phyloP scores from a whole-genome alignment of 2,329 filamentous ascomycete genomes.

The Penicillium sp. region DNA sequence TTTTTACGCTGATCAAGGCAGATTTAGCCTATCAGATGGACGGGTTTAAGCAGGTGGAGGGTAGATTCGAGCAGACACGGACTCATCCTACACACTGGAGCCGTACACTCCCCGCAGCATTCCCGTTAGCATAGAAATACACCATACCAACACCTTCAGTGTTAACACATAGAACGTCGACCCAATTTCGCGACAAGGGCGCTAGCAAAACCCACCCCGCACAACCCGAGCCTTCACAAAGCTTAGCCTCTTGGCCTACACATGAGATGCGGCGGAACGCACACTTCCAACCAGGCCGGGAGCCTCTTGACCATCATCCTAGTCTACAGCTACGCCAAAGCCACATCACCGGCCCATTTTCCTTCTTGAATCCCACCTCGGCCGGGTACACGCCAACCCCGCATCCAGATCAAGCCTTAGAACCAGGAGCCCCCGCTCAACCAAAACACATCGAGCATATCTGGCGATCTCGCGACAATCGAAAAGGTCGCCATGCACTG shows the following conservation, averaged over 20 bases:
- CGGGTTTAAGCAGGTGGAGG: too few relatives aligned
- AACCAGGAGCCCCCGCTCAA: constrained; percentile 1
- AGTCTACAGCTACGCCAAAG: constrained; percentile 5
- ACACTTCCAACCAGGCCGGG: constrained; percentile 13
- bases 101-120: not conserved
- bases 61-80: too few relatives aligned
- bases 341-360: constrained; percentile 39
- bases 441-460: constrained; percentile 25
- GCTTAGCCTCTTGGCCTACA: constrained; percentile 5
- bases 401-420: constrained; percentile 1
- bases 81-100: not conserved
- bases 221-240: not conserved
- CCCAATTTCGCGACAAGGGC: too few relatives aligned
- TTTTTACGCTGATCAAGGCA: not conserved
- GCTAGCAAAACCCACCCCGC: not conserved
- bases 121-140: not conserved
- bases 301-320: constrained; percentile 10
- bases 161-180: not conserved
- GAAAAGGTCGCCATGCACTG: constrained; percentile 46
- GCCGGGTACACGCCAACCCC: constrained; percentile 30
- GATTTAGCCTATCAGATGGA: not conserved
- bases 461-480: constrained; percentile 46
- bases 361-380: constrained; percentile 49
- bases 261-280: constrained; percentile 14
- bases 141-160: not conserved